Conservation (phyloP, 139 green algal species). For the Dunaliella primolecta region DNA sequence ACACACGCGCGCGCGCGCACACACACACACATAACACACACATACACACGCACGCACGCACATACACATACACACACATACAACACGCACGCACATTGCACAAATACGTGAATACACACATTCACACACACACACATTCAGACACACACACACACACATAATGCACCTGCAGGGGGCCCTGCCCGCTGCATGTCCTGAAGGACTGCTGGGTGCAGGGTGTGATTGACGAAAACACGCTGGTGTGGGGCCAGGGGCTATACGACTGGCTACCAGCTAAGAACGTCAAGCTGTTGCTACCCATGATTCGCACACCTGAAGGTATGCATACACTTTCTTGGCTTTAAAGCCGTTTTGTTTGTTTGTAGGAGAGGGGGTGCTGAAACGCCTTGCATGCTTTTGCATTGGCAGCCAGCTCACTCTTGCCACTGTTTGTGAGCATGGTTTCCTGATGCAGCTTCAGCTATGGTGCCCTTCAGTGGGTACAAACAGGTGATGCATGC, state of each 20-base stretch:
- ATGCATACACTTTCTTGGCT: background rate
- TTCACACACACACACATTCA: background rate
- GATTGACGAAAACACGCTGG: constrained; percentile 89
- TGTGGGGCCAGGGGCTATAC: constrained; percentile 87
- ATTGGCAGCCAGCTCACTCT: background rate
- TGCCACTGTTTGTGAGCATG: background rate
- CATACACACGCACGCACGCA: background rate
- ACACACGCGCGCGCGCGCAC: background rate
- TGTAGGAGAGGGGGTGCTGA: background rate
- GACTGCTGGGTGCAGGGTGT: constrained; percentile 81
- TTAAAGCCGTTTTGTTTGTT: background rate
- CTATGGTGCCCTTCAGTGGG: too few species aligned
- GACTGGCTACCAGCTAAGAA: constrained; percentile 89
- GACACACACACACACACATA: background rate
- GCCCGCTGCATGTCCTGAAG: constrained; percentile 75
- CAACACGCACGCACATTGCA: background rate
- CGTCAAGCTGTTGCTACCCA: constrained; percentile 80
- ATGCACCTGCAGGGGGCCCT: constrained; percentile 63
- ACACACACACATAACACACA: background rate
- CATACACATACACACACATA: background rate
- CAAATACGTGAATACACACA: background rate
- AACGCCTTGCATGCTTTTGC: constrained; percentile 10
- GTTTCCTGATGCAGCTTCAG: too few species aligned
- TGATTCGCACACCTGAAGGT: constrained; percentile 87
- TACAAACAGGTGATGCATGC: too few species aligned